These are phyloP conservation scores for Brassica incana DNA, from an alignment of 345 rosid species.

Conservation along the genomic window DNA sequence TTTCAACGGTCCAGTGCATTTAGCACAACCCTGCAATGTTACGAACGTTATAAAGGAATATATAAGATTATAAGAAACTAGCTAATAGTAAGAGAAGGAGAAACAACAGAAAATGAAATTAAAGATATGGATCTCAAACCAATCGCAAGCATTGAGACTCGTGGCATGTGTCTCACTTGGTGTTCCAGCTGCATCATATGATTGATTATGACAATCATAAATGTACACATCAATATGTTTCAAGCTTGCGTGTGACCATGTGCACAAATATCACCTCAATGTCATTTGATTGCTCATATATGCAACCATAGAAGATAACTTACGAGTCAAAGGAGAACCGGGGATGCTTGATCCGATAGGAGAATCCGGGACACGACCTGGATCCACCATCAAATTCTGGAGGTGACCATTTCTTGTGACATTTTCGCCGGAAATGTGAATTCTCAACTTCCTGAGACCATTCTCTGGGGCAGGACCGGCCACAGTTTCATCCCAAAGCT, in stretches of 20 bases:
- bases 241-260: neutral
- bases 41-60: neutral
- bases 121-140: slow-evolving; percentile 43
- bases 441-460: slow-evolving; percentile 63
- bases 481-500: slow-evolving; percentile 93
- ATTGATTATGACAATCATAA: neutral
- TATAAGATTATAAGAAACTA: neutral
- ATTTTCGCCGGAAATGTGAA: slow-evolving; percentile 23
- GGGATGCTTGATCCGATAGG: slow-evolving; percentile 49
- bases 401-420: slow-evolving; percentile 3
- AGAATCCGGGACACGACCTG: slow-evolving; percentile 44
- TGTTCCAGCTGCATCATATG: slow-evolving; percentile 58
- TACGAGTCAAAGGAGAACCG: slow-evolving; percentile 54
- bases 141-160: slow-evolving; percentile 62
- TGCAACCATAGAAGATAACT: slow-evolving; percentile 17
- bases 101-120: neutral
- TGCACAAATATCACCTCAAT: neutral
- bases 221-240: neutral
- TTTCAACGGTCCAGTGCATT: slow-evolving; percentile 75
- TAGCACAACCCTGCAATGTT: slow-evolving; percentile 60
- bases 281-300: slow-evolving; percentile 6
- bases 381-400: slow-evolving; percentile 40
- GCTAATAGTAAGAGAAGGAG: neutral
- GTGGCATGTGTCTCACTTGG: slow-evolving; percentile 58
- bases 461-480: slow-evolving; percentile 83